These are phyloP conservation scores for Pseudoturritis turrita DNA, from an alignment of 345 rosid species.

Conservation along the genomic window DNA sequence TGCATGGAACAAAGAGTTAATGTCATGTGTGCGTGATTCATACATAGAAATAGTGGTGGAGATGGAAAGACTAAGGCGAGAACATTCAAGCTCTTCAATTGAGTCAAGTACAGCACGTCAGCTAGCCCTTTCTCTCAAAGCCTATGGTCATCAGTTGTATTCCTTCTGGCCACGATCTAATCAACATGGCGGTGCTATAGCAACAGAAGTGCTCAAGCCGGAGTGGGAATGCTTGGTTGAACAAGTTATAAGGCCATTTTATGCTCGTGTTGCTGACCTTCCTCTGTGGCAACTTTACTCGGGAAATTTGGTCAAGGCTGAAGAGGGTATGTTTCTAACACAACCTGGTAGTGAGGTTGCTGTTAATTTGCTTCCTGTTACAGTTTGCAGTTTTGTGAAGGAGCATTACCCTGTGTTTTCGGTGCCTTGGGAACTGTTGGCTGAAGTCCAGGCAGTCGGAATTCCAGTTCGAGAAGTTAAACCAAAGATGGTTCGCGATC, in stretches of 20 bases:
- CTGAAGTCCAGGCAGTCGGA: slow-evolving; percentile 81
- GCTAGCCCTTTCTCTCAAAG: slow-evolving; percentile 53
- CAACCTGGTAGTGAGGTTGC: slow-evolving; percentile 81
- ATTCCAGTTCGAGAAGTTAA: slow-evolving; percentile 69
- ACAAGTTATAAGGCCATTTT: slow-evolving; percentile 80
- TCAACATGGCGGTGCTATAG: slow-evolving; percentile 30
- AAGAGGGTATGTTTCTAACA: slow-evolving; percentile 95
- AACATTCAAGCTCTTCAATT: slow-evolving; percentile 53
- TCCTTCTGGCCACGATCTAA: slow-evolving; percentile 88
- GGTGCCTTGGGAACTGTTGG: slow-evolving; percentile 85
- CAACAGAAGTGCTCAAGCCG: slow-evolving; percentile 38
- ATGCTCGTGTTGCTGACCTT: slow-evolving; percentile 74
- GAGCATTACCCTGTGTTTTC: slow-evolving; percentile 92
- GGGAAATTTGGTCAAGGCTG: slow-evolving; percentile 82
- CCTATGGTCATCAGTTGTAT: slow-evolving; percentile 65
- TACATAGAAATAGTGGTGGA: slow-evolving; percentile 83
- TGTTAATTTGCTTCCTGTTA: slow-evolving; percentile 74
- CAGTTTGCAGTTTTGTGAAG: slow-evolving; percentile 94
- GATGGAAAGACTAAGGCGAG: slow-evolving; percentile 75
- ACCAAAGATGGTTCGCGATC: slow-evolving; percentile 95
- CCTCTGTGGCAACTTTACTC: slow-evolving; percentile 94
- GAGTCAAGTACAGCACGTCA: slow-evolving; percentile 49
- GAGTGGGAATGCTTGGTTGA: slow-evolving; percentile 82
- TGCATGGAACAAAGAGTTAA: slow-evolving; percentile 88
- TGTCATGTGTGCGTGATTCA: slow-evolving; percentile 87